Conservation (phyloP, 2,329 filamentous ascomycete species). For the Calycina herbarum region DNA sequence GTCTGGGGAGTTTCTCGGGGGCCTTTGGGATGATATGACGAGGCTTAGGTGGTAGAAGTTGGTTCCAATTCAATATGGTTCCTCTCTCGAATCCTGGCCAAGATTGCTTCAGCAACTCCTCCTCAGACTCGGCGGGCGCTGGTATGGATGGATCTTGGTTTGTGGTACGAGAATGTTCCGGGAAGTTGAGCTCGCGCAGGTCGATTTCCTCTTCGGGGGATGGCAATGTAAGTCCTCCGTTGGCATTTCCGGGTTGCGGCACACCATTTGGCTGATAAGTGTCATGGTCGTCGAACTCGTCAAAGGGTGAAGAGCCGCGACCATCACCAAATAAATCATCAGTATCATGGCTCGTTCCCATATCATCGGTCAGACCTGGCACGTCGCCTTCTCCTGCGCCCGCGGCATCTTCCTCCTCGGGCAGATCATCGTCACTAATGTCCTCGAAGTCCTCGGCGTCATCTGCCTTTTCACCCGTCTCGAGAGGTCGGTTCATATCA, state of each 20-base stretch:
- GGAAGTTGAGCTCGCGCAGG: conserved; percentile 48
- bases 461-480: conserved; percentile 78
- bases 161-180: conserved; percentile 37
- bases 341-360: conserved; percentile 56
- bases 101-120: conserved; percentile 74
- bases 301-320: conserved; percentile 35
- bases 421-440: conserved; percentile 87
- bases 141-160: conserved; percentile 66
- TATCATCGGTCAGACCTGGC: conserved; percentile 52
- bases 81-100: conserved; percentile 81
- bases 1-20: conserved; percentile 75
- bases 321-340: conserved; percentile 71
- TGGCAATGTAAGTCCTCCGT: conserved; percentile 25
- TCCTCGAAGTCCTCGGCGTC: conserved; percentile 91
- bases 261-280: conserved; percentile 22
- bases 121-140: conserved; percentile 68
- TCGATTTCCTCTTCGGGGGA: conserved; percentile 28
- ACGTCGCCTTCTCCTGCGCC: conserved; percentile 27
- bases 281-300: conserved; percentile 28
- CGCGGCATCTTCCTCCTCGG: conserved; percentile 67
- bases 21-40: conserved; percentile 77
- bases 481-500: conserved; percentile 50
- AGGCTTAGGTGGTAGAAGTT: conserved; percentile 78
- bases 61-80: conserved; percentile 74
- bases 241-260: conserved; percentile 19